Percentiles rank a stretch among this genome's conserved stretches.
Conservation (phyloP, 352 stramenopile species). For the Globisporangium irregulare region DNA sequence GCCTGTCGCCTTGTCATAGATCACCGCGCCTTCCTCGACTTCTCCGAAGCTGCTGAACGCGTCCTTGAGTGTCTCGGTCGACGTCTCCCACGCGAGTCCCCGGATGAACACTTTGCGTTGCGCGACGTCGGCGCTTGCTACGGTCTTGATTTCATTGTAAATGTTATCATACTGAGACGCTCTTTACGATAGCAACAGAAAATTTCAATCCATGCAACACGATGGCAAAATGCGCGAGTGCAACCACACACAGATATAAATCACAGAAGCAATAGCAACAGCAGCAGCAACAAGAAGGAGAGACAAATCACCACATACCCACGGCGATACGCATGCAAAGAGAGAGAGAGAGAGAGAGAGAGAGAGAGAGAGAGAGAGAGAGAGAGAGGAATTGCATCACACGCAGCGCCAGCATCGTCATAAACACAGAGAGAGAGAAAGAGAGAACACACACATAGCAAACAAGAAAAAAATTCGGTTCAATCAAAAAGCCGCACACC, state of each 20-base stretch:
- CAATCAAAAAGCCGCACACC: constrained; percentile 11
- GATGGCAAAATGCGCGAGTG: neutral
- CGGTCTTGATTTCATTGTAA: constrained; percentile 54
- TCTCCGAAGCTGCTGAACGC: constrained; percentile 54
- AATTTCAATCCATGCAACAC: constrained; percentile 6
- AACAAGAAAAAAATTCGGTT: constrained; percentile 1
- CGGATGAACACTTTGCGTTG: constrained; percentile 75
- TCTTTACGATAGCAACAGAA: constrained; percentile 22
- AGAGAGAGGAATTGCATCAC: constrained; percentile 3
- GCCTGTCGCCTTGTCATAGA: constrained; percentile 55
- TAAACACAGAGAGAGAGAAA: neutral
- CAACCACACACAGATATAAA: neutral
- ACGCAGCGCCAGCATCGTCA: constrained; percentile 3
- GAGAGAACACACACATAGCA: neutral
- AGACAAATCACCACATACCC: neutral
- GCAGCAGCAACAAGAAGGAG: neutral
- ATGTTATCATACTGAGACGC: constrained; percentile 58
- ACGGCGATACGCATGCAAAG: constrained; percentile 9
- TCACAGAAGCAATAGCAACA: neutral
- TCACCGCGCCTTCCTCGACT: constrained; percentile 56
- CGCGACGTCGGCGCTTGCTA: constrained; percentile 46
- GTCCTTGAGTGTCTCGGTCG: constrained; percentile 40
- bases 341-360: neutral
- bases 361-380: constrained; percentile 3
- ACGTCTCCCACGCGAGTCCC: constrained; percentile 58